A percentile compares a stretch with the other conserved stretches of the same genome.
phyloP scores from a whole-genome alignment of 2,329 filamentous ascomycete species.

The Dothideomycetes sp. region DNA sequence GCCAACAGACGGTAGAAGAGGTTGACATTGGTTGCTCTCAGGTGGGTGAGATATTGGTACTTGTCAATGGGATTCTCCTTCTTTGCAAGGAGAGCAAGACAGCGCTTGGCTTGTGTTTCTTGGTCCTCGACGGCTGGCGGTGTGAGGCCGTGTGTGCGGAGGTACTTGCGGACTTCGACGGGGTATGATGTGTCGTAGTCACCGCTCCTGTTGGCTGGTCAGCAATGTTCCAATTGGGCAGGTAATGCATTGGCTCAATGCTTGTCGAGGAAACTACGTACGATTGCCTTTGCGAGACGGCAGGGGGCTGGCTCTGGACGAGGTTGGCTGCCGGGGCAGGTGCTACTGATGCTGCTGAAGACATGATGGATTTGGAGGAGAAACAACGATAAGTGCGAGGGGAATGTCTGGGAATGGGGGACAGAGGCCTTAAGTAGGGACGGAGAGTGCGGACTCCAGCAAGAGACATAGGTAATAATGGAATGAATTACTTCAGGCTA shows the following conservation, averaged over 20 bases:
- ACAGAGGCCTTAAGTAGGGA: constrained; percentile 11
- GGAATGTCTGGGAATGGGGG: too few species aligned
- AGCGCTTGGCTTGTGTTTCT: constrained; percentile 42
- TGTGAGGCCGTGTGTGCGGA: constrained; percentile 44
- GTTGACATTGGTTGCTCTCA: constrained; percentile 68
- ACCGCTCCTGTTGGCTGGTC: constrained; percentile 26
- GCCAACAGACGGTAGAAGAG: constrained; percentile 77
- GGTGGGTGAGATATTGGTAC: constrained; percentile 69
- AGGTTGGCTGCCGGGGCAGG: constrained; percentile 14
- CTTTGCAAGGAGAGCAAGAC: constrained; percentile 63
- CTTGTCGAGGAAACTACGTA: constrained; percentile 16
- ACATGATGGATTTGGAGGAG: constrained; percentile 19
- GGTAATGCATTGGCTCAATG: constrained; percentile 15
- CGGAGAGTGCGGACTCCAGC: constrained; percentile 3
- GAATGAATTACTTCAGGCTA: constrained; percentile 12
- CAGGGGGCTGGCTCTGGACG: constrained; percentile 28
- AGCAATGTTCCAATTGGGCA: constrained; percentile 13
- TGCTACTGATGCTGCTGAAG: constrained; percentile 28
- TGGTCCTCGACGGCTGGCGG: constrained; percentile 43
- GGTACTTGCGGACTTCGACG: constrained; percentile 40
- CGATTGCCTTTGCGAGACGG: constrained; percentile 21
- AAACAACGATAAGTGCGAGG: not conserved
- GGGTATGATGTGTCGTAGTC: constrained; percentile 44
- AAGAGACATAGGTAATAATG: constrained; percentile 11
- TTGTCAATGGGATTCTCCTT: constrained; percentile 67